Base-by-base conservation (phyloP, 2,329 filamentous ascomycete genomes). In the Colletotrichum noveboracense region DNA sequence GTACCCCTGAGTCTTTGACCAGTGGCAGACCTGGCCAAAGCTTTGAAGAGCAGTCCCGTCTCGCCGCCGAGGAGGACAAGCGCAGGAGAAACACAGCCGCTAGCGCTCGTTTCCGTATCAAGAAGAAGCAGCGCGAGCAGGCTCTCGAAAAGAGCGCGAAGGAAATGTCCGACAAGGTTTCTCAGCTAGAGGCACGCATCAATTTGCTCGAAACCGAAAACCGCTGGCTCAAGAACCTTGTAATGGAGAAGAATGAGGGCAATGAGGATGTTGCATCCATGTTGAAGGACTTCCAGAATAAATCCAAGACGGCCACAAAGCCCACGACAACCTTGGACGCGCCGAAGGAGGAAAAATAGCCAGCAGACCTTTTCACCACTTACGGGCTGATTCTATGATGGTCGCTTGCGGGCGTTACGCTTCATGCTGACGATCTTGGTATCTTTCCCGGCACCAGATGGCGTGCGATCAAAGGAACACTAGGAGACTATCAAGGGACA, bases 121-220 rank as follows among this genome's bases (percentile, higher is more conserved):
- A 98, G 92, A 98, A 98, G 93, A 98, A 98, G 91, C 95, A 97
- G 86, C 93, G 95, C 66, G 95, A 98, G 87, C 94, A 96, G 84
- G 94, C 94, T 10, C 91, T 97, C 68, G 95, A 96, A 85, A 92
- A 92, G 81, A 93, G 92, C 5, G 93, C 95, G 80, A 95, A 96
- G 85, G 95, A 97, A 79, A 94, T 96, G 86, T 91, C 91, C 32
- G 94, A 97, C 61, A 96, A 96, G 86, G 94, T 96, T 9, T 64
- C 67, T 88, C 91, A 21, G 88, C 88, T 98, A 8, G 94, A 97
- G 85, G 89, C 89, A 80, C 92, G 92, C 74, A 93, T 97, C 70
- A 90, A 91, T 74, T 93, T 95, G 81, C 90, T 96, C n/a, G 93
- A 95, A 86, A 94, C 93, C 79, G 94, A 96, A 86, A 96, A 96